Evolutionary conservation across 1,139 yeast species (phyloP).

Genomic region (Scheffersomyces cryptocercus): DNA sequence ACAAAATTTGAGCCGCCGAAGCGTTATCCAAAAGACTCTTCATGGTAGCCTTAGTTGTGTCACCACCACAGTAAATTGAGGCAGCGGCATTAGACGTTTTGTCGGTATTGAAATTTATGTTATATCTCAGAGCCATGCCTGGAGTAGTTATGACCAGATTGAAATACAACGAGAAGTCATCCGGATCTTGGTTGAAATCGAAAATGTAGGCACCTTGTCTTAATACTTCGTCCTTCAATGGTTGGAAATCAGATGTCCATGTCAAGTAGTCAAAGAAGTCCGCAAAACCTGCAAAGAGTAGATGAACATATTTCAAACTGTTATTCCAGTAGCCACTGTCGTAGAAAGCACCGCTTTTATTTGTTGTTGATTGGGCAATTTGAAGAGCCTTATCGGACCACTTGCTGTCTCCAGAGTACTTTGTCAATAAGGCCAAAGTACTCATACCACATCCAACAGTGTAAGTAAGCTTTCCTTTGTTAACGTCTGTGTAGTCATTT

Average conservation of each 20-base stretch:
- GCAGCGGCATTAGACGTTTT: slow-evolving; percentile 4
- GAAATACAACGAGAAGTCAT: slow-evolving; percentile 17
- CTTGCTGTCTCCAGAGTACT: slow-evolving; percentile 12
- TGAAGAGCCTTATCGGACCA: slow-evolving; percentile 17
- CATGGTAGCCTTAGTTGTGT: slow-evolving; percentile 10
- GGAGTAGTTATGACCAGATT: slow-evolving; percentile 13
- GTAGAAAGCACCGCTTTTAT: slow-evolving; percentile 23
- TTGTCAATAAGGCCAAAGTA: slow-evolving; percentile 2
- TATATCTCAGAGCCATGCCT: slow-evolving; percentile 11
- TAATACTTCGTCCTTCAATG: slow-evolving; percentile 15
- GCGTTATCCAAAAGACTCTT: slow-evolving; percentile 23
- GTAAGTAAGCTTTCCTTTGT: slow-evolving; percentile 16
- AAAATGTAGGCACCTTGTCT: slow-evolving; percentile 24
- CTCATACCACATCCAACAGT: slow-evolving; percentile 10
- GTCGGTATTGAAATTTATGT: slow-evolving; percentile 8
- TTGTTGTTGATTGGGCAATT: slow-evolving; percentile 18
- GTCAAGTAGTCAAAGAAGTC: slow-evolving; percentile 17
- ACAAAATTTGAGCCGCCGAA: slow-evolving; percentile 27
- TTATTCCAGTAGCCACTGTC: slow-evolving; percentile 26
- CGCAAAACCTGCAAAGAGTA: slow-evolving; percentile 25
- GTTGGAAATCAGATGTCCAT: slow-evolving; percentile 10
- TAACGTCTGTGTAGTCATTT: slow-evolving; percentile 9
- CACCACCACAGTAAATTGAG: slow-evolving; percentile 14
- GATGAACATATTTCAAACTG: slow-evolving; percentile 23
- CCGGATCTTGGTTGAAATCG: slow-evolving; percentile 23